These are phyloP conservation scores for Fragilaria radians DNA, from an alignment of 108 stramenopile species.

Conservation along the genomic window DNA sequence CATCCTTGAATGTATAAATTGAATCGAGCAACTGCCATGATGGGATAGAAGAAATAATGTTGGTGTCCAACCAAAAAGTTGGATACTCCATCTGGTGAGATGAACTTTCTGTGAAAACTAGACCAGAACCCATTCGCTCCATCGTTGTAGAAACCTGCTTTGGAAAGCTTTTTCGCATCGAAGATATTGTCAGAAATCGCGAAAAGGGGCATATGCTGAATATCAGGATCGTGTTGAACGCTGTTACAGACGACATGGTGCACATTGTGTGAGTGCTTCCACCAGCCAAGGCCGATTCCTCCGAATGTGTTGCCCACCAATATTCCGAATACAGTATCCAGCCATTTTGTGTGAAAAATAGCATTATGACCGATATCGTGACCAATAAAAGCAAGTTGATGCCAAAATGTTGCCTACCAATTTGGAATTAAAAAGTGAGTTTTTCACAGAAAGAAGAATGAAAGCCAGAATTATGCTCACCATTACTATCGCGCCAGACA, in stretches of 20 bases:
- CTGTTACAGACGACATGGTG: slow-evolving; percentile 88
- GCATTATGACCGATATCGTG: slow-evolving; percentile 84
- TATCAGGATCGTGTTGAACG: slow-evolving; percentile 89
- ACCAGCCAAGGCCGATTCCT: slow-evolving; percentile 85
- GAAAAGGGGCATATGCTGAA: slow-evolving; percentile 89
- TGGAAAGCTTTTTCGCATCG: slow-evolving; percentile 15
- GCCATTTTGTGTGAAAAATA: slow-evolving; percentile 56
- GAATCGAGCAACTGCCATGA: slow-evolving; percentile 83
- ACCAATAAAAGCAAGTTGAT: slow-evolving; percentile 87
- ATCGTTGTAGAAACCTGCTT: slow-evolving; percentile 5
- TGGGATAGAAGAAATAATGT: slow-evolving; percentile 83
- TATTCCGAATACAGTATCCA: slow-evolving; percentile 45
- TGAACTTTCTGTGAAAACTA: slow-evolving; percentile 65
- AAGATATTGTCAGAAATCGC: slow-evolving; percentile 68
- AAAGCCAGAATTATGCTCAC: neutral
- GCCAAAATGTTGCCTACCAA: slow-evolving; percentile 57
- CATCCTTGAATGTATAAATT: slow-evolving; percentile 75
- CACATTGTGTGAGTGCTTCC: slow-evolving; percentile 90
- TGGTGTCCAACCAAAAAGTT: slow-evolving; percentile 73
- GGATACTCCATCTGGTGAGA: slow-evolving; percentile 57
- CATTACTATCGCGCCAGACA: slow-evolving; percentile 13
- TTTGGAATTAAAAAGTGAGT: slow-evolving; percentile 27
- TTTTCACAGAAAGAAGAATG: neutral
- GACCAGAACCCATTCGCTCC: slow-evolving; percentile 32
- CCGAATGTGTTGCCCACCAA: slow-evolving; percentile 41